Base-by-base conservation (phyloP, 352 stramenopile genomes). In the Phytophthora chlamydospora region DNA sequence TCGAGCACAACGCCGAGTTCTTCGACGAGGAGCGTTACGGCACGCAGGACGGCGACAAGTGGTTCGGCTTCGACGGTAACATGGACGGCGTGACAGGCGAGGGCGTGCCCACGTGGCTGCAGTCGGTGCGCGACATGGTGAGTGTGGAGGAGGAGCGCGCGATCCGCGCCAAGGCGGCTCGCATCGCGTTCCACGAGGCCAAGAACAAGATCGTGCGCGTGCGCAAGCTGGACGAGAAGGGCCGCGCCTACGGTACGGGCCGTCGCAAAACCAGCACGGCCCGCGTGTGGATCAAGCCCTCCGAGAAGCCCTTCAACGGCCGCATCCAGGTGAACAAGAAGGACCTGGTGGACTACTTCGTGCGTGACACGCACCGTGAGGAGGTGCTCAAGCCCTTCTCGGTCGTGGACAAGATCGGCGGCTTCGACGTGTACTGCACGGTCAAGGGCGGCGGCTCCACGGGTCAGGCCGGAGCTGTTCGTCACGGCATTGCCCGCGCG, bases 231-330 rank as follows among this genome's bases (percentile, higher is more conserved):
- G 88, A 96, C 67, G 80, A 83, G 45, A 66, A 89, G 47, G 88
- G 85, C 27, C 88, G 88, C 40, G 85, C 88, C 36, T 96, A 98
- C 71, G 95, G 91, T 51, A 95, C 93, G 29, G 95, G 95, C 42
- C 91, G 91, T 41, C 93, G 96, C 12, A 99, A 99, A 80, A 97
- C 85, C n/a, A 91, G 89, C 38, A 86, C 85, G 33, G 96, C 96
- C 8, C 87, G 93, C 40, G 96, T 98, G 54, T 98, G 93, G 91
- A 87, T 99, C 62, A 95, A 98, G 63, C 83, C 83, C 33, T 74
- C 66, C 24, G 71, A 61, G 12, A 60, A 74, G 66, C 84, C 85
- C 7, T 97, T 96, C 39, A 78, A 78, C 8, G 96, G 95, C 38
- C 78, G 84, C 59, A 89, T 99, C 50, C 72, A 80, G 35, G 81